phyloP scores from a whole-genome alignment of 164 flowering plant genomes.

The Saururus chinensis region DNA sequence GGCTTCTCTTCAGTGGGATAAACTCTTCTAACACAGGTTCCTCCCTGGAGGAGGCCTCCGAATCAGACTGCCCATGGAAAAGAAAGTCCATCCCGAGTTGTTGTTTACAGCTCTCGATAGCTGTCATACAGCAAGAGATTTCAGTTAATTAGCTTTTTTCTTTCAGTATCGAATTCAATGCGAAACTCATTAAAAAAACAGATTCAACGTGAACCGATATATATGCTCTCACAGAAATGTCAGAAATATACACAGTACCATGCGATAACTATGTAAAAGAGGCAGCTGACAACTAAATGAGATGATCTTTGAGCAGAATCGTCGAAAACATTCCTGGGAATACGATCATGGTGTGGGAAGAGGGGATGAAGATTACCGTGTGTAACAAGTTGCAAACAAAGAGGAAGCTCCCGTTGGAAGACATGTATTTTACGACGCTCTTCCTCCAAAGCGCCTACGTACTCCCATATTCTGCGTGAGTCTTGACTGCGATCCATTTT shows the following conservation, averaged over 20 bases:
- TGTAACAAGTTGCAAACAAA: conserved; percentile 66
- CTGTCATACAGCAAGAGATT: too few species aligned
- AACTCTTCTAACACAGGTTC: conserved; percentile 57
- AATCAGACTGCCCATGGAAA: conserved; percentile 40
- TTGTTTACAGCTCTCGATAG: conserved; percentile 10
- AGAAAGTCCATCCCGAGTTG: conserved; percentile 1
- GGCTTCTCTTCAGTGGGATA: conserved; percentile 40
- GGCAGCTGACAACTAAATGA: too few species aligned
- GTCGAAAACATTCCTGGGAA: too few species aligned
- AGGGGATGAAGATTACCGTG: conserved; percentile 33
- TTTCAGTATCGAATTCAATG: too few species aligned
- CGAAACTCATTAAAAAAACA: too few species aligned
- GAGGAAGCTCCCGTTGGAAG: conserved; percentile 80
- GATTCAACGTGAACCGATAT: too few species aligned
- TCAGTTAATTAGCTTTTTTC: too few species aligned
- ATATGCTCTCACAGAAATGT: too few species aligned
- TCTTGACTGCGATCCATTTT: conserved; percentile 22
- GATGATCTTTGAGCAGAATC: too few species aligned
- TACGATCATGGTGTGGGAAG: too few species aligned
- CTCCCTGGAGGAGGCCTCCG: conserved; percentile 47
- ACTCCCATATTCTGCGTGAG: conserved; percentile 31
- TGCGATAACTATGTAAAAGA: too few species aligned
- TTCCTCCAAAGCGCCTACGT: conserved; percentile 52
- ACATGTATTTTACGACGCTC: conserved; percentile 70
- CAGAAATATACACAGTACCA: too few species aligned